Evolutionary conservation across 331 rosid genomes (phyloP), one percentile per base, ranked within the genome.

Genomic region (Malus hybrid): DNA sequence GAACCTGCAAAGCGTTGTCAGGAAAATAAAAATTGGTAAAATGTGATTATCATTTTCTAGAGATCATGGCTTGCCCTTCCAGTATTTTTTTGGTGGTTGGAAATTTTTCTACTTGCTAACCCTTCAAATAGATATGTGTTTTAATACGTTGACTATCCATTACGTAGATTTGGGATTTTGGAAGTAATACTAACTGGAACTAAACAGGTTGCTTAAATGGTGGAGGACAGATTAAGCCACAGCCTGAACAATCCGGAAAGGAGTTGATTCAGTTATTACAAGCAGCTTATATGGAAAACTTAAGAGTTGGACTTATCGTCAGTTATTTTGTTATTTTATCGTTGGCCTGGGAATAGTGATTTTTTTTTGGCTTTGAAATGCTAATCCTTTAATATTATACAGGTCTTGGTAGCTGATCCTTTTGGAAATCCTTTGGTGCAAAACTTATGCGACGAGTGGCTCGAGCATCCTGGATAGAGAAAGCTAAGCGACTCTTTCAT

Each of bases 61-160:
- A 94, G 86, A 92, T 94, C 75, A 94, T 94, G 99, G 99, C 99
- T 5, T 94, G 99, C 83, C 99, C 99, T 71, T 93, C 97, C 79
- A 97, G 99, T 92, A 77, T 22, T 5, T 13, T 24, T 78, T 33
- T 59, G 55, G 55, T 48, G 55, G 55, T 77, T 72, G 20, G 18
- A 24, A 24, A 39, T 10, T 76, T 39, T 69, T 52, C 67, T 16
- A 31, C 65, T 71, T 20, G 3, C 69, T 72, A 3, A 44, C 13
- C n/a, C 6, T 57, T 67, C 46, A 65, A 62, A 31, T 6, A 54
- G 50, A 65, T 50, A n/a, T 11, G 34, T 77, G 27, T 8, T 56
- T 63, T 3, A n/a, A 63, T 10, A 19, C 29, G 4, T 11, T 46
- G 14, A 44, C 10, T 80, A 19, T 28, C 10, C 28, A 46, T 62